Percentiles rank a stretch among this genome's conserved stretches.
These are phyloP conservation scores for Cetraspora pellucida DNA, from an alignment of 192 early-diverging fungal genomes.

Conservation along the genomic window DNA sequence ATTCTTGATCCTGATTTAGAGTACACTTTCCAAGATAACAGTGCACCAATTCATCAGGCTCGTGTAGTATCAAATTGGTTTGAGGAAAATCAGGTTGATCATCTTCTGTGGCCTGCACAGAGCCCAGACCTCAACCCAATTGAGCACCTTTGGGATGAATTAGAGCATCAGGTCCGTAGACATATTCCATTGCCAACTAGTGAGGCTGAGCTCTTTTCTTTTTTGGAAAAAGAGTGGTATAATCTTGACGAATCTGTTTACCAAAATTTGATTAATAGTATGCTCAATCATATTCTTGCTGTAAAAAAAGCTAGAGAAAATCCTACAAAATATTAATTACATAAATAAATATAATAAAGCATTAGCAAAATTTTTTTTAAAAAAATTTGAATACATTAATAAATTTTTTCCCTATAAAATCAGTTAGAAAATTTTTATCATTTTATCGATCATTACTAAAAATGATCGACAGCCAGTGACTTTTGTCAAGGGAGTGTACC, in stretches of 20 bases:
- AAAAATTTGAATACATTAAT: too few relatives aligned
- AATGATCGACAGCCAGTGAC: not conserved
- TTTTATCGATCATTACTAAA: not conserved
- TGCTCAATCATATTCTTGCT: not conserved
- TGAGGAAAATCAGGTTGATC: not conserved
- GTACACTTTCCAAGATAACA: conserved; percentile 20
- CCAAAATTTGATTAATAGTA: not conserved
- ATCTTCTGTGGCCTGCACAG: conserved; percentile 18
- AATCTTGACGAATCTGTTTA: conserved; percentile 7
- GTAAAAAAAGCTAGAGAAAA: not conserved
- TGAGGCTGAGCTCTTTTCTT: not conserved
- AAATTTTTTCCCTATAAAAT: not conserved
- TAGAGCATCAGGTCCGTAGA: not conserved
- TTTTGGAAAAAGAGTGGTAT: not conserved
- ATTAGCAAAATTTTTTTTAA: not conserved
- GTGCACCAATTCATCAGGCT: conserved; percentile 8
- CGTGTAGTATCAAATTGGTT: not conserved
- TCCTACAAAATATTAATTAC: conserved; percentile 19
- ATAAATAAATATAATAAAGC: not conserved
- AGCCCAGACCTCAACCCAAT: conserved; percentile 17
- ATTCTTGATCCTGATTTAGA: not conserved
- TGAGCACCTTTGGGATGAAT: conserved; percentile 24
- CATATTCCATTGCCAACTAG: conserved; percentile 9
- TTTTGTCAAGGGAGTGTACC: too few relatives aligned
- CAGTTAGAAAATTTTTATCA: not conserved